These are phyloP conservation scores for Kwoniella heveanensis DNA, from an alignment of 768 basidiomycete species.

Conservation along the genomic window DNA sequence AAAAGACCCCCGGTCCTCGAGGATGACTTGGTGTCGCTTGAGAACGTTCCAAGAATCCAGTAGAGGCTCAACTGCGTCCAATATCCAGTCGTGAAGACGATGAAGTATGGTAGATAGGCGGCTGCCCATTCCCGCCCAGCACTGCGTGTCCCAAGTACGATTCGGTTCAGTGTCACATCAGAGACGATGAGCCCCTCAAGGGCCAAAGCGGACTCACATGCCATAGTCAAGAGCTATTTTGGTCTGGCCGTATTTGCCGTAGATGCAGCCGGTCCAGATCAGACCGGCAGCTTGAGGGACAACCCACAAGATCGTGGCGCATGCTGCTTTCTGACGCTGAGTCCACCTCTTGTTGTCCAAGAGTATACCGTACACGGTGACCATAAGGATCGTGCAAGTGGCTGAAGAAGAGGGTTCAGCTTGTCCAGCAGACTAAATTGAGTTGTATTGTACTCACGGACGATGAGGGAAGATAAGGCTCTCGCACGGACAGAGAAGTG, in stretches of 20 bases:
- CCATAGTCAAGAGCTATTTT: slow-evolving; percentile 4
- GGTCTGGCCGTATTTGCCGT: slow-evolving; percentile 12
- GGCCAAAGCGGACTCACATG: slow-evolving; percentile 5
- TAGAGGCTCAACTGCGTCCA: slow-evolving; percentile 24
- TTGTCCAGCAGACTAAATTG: not conserved
- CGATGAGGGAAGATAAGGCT: slow-evolving; percentile 37
- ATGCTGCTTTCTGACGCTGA: slow-evolving; percentile 20
- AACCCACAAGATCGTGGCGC: slow-evolving; percentile 20
- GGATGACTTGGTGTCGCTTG: slow-evolving; percentile 16
- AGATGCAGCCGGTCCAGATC: slow-evolving; percentile 19
- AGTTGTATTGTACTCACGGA: slow-evolving; percentile 22
- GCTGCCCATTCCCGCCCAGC: slow-evolving; percentile 16
- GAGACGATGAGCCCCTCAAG: too few species aligned
- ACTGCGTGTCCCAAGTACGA: slow-evolving; percentile 5
- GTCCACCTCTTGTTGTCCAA: slow-evolving; percentile 21
- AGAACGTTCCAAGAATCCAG: slow-evolving; percentile 25
- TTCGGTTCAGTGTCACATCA: too few species aligned
- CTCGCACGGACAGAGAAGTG: slow-evolving; percentile 32
- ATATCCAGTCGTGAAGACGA: slow-evolving; percentile 27
- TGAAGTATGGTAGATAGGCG: slow-evolving; percentile 28
- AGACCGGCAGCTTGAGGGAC: slow-evolving; percentile 17
- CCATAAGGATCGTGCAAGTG: slow-evolving; percentile 18
- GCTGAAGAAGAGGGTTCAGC: slow-evolving; percentile 11
- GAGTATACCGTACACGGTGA: slow-evolving; percentile 21
- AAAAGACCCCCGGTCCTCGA: slow-evolving; percentile 27